Percentiles rank a stretch among this genome's conserved stretches.
Evolutionary conservation across 139 green algal genomes (phyloP).

Genomic region (Chlorella sp.): DNA sequence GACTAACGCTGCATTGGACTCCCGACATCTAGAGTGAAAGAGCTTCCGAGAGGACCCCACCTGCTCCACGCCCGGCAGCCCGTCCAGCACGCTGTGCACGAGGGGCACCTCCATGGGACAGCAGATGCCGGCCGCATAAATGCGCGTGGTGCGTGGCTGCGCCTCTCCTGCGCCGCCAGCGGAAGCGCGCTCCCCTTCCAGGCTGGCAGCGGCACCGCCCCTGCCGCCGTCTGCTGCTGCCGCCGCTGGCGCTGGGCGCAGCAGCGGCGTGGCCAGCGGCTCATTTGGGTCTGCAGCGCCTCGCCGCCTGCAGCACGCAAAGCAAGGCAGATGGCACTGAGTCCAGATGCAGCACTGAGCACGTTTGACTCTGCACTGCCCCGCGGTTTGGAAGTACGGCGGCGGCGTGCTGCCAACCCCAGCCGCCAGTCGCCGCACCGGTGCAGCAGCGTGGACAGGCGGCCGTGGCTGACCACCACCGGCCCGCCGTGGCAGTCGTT

Average conservation of each 20-base stretch:
- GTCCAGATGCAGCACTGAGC: too few relatives aligned
- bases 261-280: too few relatives aligned
- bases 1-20: too few relatives aligned
- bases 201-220: background rate
- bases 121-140: constrained; percentile 71
- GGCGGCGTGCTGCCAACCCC: too few relatives aligned
- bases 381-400: too few relatives aligned
- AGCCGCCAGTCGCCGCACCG: background rate
- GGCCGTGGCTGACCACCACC: background rate
- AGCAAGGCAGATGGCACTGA: too few relatives aligned
- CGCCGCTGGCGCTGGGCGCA: too few relatives aligned
- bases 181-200: background rate
- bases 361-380: too few relatives aligned
- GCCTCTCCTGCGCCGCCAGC: background rate
- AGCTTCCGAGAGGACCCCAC: constrained; percentile 17
- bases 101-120: constrained; percentile 64
- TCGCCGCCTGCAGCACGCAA: too few relatives aligned
- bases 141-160: constrained; percentile 30
- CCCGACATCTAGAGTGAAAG: too few relatives aligned
- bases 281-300: too few relatives aligned
- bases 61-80: constrained; percentile 58
- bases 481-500: background rate
- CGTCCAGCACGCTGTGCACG: constrained; percentile 60
- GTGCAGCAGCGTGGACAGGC: background rate
- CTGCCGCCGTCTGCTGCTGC: too few relatives aligned